Base-by-base conservation (phyloP, 331 rosid species). In the Rosa hybrid region DNA sequence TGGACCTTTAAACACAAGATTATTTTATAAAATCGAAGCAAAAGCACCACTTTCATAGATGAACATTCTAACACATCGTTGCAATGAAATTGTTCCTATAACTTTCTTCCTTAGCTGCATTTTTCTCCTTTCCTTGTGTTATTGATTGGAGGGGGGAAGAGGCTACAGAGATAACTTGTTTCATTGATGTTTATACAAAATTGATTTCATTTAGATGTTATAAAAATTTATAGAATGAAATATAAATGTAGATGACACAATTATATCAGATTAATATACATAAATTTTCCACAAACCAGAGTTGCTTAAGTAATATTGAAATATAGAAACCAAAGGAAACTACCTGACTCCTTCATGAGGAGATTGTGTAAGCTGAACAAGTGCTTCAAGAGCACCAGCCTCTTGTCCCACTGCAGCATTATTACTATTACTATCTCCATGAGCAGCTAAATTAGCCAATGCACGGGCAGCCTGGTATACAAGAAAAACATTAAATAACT, bases 351-450 rank as follows among this genome's bases (percentile, higher is more conserved):
- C 99, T 88, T 96, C 99, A 63, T 96, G 97, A 60, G 92, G 92
- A 81, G 98, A 93, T 51, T 89, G 94, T 12, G 99, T 96, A 67
- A 96, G 97, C 84, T 93, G 99, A 81, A 96, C 99, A 77, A 96
- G 99, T 77, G 99, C 99, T 85, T 96, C 98, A 70, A 96, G 99
- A 79, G 99, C 94, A 81, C 99, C 99, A 44, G 97, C 98, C 88
- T 96, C 99, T 83, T 92, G 97, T 74, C 99, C 99, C 73, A 96
- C 98, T 60, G 98, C 98, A 56, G 99, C 93, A 86, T 96, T 96
- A 82, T 96, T 96, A 81, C 89, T 93, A 81, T 96, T 96, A 86
- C 99, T 96, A 82, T 96, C 99, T 80, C 99, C 99, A 82, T 96
- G 99, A 74, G 99, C 99, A 83, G 99, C 99, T 90, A 96, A 90